A percentile compares a stretch with the other conserved stretches of the same genome.
phyloP scores from a whole-genome alignment of 1,139 yeast species.

The Lodderomyces orthopsilosis region DNA sequence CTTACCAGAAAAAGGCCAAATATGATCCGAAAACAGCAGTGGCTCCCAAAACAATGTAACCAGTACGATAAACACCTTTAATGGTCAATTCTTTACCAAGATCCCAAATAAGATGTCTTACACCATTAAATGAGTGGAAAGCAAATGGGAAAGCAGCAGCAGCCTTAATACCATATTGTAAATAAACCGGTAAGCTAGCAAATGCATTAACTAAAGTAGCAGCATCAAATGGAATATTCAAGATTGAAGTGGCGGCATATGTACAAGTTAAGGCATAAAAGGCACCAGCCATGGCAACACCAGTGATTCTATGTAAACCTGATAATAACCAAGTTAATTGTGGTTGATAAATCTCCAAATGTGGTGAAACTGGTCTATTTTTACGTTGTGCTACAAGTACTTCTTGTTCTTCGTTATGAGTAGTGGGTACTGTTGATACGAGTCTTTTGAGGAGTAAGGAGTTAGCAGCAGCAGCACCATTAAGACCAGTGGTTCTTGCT shows the following conservation, averaged over 20 bases:
- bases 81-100: slow-evolving; percentile 72
- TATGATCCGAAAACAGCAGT: slow-evolving; percentile 65
- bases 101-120: slow-evolving; percentile 95
- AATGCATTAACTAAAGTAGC: slow-evolving; percentile 55
- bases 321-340: slow-evolving; percentile 85
- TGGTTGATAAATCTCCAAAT: slow-evolving; percentile 82
- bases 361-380: slow-evolving; percentile 90
- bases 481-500: neutral
- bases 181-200: slow-evolving; percentile 57
- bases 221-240: slow-evolving; percentile 65
- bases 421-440: slow-evolving; percentile 56
- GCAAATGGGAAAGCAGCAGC: slow-evolving; percentile 79
- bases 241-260: slow-evolving; percentile 67
- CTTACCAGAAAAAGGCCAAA: slow-evolving; percentile 41
- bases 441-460: slow-evolving; percentile 2
- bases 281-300: slow-evolving; percentile 75
- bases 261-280: slow-evolving; percentile 76
- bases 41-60: slow-evolving; percentile 75
- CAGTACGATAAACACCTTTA: slow-evolving; percentile 90
- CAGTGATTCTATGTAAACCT: slow-evolving; percentile 81
- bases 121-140: slow-evolving; percentile 80
- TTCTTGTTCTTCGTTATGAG: slow-evolving; percentile 62
- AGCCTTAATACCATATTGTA: slow-evolving; percentile 65
- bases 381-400: slow-evolving; percentile 79
- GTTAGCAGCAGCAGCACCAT: neutral